Evolutionary conservation across 2,329 filamentous ascomycete genomes (phyloP).

Genomic region (Orbilia javanica): DNA sequence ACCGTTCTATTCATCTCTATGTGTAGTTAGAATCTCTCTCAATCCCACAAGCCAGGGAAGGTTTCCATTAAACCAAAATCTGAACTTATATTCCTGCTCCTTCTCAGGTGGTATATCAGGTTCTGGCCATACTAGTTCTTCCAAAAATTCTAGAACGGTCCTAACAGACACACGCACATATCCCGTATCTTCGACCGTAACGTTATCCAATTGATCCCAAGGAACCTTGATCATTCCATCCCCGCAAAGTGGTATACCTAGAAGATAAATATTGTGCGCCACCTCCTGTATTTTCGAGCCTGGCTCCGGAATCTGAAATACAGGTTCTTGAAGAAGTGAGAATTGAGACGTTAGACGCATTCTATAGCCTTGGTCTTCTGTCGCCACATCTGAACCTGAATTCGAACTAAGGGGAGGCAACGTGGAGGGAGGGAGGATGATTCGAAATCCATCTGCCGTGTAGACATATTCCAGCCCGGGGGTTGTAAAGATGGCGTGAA

Average conservation of each 20-base stretch:
- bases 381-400: too few relatives aligned
- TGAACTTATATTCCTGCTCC: conserved; percentile 18
- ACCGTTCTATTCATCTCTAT: background rate
- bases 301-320: background rate
- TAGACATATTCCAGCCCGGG: conserved; percentile 20
- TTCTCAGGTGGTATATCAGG: conserved; percentile 18
- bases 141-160: conserved; percentile 22
- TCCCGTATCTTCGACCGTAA: conserved; percentile 1
- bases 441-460: conserved; percentile 23
- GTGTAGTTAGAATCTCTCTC: background rate
- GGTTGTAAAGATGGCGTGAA: conserved; percentile 36
- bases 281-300: background rate
- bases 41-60: conserved; percentile 32
- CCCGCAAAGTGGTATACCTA: conserved; percentile 26
- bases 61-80: conserved; percentile 31
- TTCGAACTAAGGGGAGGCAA: background rate
- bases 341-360: conserved; percentile 18
- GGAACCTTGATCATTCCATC: conserved; percentile 25
- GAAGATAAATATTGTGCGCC: conserved; percentile 20
- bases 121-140: conserved; percentile 25
- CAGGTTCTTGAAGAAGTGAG: conserved; percentile 22
- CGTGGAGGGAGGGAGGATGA: conserved; percentile 1
- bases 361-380: background rate
- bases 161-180: conserved; percentile 29
- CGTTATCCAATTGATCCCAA: conserved; percentile 29